Evolutionary conservation across 768 basidiomycete species (phyloP).

Genomic region (Auriscalpium vulgare): DNA sequence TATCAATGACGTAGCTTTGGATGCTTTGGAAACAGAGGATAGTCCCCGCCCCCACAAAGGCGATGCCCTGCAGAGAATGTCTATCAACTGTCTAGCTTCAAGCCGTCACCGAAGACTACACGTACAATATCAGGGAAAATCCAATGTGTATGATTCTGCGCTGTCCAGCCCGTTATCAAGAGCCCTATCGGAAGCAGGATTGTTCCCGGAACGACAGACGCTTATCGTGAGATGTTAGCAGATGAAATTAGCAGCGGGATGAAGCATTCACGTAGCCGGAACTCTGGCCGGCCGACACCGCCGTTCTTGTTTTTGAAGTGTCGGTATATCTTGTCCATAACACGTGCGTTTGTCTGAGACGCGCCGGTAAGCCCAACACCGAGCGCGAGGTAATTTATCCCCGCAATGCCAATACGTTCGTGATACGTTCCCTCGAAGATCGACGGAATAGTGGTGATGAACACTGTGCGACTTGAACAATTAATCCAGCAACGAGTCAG

Average conservation of each 20-base stretch:
- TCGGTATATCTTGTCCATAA: conserved; percentile 50
- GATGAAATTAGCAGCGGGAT: too few species aligned
- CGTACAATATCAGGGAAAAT: conserved; percentile 57
- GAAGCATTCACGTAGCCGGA: conserved; percentile 35
- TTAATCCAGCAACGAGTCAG: not conserved
- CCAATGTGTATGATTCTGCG: conserved; percentile 53
- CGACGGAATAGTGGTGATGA: conserved; percentile 54
- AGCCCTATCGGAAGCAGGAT: conserved; percentile 59
- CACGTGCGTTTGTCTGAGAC: conserved; percentile 45
- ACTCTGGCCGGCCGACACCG: conserved; percentile 48
- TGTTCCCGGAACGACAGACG: conserved; percentile 51
- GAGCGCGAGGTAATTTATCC: conserved; percentile 65
- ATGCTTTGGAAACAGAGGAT: conserved; percentile 56
- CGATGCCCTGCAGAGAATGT: conserved; percentile 39
- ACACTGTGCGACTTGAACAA: conserved; percentile 33
- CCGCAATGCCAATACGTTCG: conserved; percentile 47
- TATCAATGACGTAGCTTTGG: conserved; percentile 61
- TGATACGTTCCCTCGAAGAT: conserved; percentile 52
- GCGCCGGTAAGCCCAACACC: conserved; percentile 49
- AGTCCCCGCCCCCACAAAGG: conserved; percentile 45
- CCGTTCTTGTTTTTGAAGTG: conserved; percentile 44
- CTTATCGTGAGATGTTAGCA: conserved; percentile 23
- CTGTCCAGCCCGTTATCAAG: conserved; percentile 65
- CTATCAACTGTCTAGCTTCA: not conserved
- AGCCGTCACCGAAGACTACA: not conserved